Conservation (phyloP, 257 asterid species). For the Apocynum venetum region DNA sequence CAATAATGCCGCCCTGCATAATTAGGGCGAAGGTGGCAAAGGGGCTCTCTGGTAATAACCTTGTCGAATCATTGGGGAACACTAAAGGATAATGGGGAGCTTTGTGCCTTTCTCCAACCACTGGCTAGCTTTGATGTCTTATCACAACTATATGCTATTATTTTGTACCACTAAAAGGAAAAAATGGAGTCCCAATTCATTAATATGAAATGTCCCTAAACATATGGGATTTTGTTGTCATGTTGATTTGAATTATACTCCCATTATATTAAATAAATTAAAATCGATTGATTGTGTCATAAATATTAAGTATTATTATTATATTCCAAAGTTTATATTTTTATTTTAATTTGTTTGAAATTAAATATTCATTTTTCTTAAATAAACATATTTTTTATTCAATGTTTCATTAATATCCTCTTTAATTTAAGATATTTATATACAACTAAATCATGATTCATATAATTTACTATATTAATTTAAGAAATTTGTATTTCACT, state of each 20-base stretch:
- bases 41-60: background rate
- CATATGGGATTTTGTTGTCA: background rate
- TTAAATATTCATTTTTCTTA: no score
- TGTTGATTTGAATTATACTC: background rate
- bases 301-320: no score
- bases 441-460: no score
- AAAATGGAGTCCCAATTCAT: background rate
- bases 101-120: background rate
- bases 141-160: background rate
- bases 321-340: no score
- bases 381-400: no score
- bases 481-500: no score
- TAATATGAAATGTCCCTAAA: background rate
- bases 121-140: background rate
- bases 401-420: no score
- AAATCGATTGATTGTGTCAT: no score
- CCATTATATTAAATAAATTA: no score
- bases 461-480: no score
- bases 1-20: background rate
- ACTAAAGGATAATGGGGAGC: background rate
- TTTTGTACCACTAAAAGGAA: background rate
- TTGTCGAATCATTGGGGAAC: slow-evolving; percentile 2
- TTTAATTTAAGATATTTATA: no score
- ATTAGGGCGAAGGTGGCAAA: background rate
- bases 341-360: no score